Evolutionary conservation across 2,329 filamentous ascomycete genomes (phyloP).

Genomic region (Phoma herbarum): DNA sequence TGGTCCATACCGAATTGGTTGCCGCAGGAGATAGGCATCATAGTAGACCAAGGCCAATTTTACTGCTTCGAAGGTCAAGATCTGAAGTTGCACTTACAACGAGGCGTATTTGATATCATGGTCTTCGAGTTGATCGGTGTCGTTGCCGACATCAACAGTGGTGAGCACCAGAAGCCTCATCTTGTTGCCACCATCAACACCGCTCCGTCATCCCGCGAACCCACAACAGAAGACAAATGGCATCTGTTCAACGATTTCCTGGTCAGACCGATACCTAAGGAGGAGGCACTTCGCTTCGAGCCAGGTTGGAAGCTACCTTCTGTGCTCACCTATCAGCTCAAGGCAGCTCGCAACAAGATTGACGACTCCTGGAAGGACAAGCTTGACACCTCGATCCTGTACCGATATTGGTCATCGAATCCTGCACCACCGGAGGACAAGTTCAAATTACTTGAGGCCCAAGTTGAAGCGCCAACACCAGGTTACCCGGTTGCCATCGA

Average conservation of each 20-base stretch:
- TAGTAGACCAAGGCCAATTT: slow-evolving; percentile 89
- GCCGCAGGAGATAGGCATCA: slow-evolving; percentile 91
- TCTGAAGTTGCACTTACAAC: slow-evolving; percentile 78
- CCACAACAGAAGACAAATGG: slow-evolving; percentile 76
- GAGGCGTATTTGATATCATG: slow-evolving; percentile 79
- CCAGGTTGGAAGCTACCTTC: slow-evolving; percentile 92
- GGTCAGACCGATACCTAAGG: slow-evolving; percentile 78
- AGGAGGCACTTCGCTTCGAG: slow-evolving; percentile 90
- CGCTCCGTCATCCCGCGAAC: slow-evolving; percentile 69
- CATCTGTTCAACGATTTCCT: slow-evolving; percentile 98
- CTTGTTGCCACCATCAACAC: slow-evolving; percentile 91
- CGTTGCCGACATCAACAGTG: slow-evolving; percentile 88
- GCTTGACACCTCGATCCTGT: slow-evolving; percentile 85
- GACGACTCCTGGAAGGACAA: slow-evolving; percentile 86
- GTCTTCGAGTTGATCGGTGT: slow-evolving; percentile 93
- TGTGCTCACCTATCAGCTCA: slow-evolving; percentile 85
- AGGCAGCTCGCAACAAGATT: slow-evolving; percentile 79
- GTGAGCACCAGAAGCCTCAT: slow-evolving; percentile 85
- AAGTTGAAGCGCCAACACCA: slow-evolving; percentile 72
- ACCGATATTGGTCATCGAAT: slow-evolving; percentile 69
- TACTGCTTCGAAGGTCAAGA: slow-evolving; percentile 96
- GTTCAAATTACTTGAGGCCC: slow-evolving; percentile 66
- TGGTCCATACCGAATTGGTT: slow-evolving; percentile 93
- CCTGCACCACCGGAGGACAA: slow-evolving; percentile 59
- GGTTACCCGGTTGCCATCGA: slow-evolving; percentile 87